Evolutionary conservation across 2,329 filamentous ascomycete species (phyloP).

Genomic region (Macroventuria anomochaeta): DNA sequence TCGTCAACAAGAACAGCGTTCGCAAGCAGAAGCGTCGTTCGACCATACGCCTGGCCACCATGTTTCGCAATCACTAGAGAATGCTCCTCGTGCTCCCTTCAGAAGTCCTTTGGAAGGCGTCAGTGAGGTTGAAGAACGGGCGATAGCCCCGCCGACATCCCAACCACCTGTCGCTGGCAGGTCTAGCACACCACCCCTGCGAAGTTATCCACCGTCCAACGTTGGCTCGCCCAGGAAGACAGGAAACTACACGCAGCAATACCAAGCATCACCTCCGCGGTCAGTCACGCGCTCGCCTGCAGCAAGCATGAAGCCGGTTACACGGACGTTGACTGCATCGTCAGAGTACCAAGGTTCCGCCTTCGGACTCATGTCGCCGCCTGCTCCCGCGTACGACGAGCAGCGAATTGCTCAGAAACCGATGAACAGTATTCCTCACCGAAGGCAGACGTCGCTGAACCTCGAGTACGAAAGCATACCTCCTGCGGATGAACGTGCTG

Average conservation of each 20-base stretch:
- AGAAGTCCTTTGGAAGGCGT: conserved; percentile 43
- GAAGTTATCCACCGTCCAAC: conserved; percentile 42
- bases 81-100: conserved; percentile 33
- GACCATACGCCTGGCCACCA: conserved; percentile 28
- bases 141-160: conserved; percentile 19
- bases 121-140: conserved; percentile 43
- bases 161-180: conserved; percentile 31
- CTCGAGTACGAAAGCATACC: conserved; percentile 61
- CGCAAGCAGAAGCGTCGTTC: neutral
- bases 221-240: conserved; percentile 51
- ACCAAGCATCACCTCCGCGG: conserved; percentile 53
- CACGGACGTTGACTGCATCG: conserved; percentile 47
- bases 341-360: conserved; percentile 61
- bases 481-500: conserved; percentile 62
- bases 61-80: conserved; percentile 37
- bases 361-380: conserved; percentile 54
- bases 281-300: conserved; percentile 67
- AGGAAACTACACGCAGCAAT: conserved; percentile 56
- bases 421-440: conserved; percentile 42
- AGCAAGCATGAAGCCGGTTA: conserved; percentile 58
- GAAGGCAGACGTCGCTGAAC: conserved; percentile 51
- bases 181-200: conserved; percentile 44
- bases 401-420: conserved; percentile 24
- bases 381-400: conserved; percentile 40
- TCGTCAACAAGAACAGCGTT: conserved; percentile 36